Evolutionary conservation across 129 eudicot species (phyloP), one percentile per base, ranked within the genome.

Genomic region (Apium graveolens): DNA sequence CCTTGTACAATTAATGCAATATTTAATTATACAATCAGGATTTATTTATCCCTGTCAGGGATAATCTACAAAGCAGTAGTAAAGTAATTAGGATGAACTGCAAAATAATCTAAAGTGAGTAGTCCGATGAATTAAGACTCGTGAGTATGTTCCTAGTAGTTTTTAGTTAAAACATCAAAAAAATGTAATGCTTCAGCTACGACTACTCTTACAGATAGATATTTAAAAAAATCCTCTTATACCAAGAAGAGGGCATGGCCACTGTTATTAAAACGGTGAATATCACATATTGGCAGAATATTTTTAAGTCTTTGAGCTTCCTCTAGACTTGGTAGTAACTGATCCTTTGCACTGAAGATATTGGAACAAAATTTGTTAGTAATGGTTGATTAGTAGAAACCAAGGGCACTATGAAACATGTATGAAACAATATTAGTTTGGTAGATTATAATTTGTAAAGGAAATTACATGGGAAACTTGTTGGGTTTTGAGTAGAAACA

Each of bases 201-300:
- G 39, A 57, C 12, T 73, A 7, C 77, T 17, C 13, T 24, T 41
- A 43, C 32, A 43, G 35, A 43, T 73, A 44, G 83, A 48, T 81
- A 41, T 45, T 41, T 62, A 44, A 79, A 81, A 78, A 63, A 35
- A 71, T 32, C 26, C 7, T 60, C 70, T 20, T 81, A 34, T 87
- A 91, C 97, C 95, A 91, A 78, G 81, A 91, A 88, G 78, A 89
- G 83, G 74, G 85, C 83, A 86, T 91, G 91, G 18, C 89, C 87
- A 18, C 81, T 84, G 75, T 81, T 80, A 51, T 72, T 80, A 79
- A 85, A 88, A 60, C 26, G 45, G 20, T 92, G 91, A 55, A 89
- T 83, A 77, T 87, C 85, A 68, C 95, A 89, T 20, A 86, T 89
- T 73, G 86, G 89, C 49, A 91, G 79, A 49, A 83, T 42, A 32